Evolutionary conservation across 441 rosid species (phyloP), one percentile per base, ranked within the genome.

Genomic region (Biscutella laevigata): DNA sequence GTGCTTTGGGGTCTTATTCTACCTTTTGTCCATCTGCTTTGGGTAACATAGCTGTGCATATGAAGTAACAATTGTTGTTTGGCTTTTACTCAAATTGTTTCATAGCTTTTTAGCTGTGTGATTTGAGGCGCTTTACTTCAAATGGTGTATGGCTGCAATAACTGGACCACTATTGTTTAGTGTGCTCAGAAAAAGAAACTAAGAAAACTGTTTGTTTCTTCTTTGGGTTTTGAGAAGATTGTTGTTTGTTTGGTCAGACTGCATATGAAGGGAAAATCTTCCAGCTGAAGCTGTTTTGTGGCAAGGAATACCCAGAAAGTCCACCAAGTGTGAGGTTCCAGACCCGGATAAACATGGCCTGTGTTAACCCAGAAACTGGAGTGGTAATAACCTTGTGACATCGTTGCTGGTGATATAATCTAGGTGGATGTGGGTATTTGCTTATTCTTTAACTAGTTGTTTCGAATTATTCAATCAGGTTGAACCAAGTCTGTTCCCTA

Each of bases 231-330:
- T 42, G 40, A 9, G 8, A 49, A 14, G 38, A 55, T 30, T 64
- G 6, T 58, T 50, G 65, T 17, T 54, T 64, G 7, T 49, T 58
- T 54, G 28, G 34, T 27, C 76, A 91, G 98, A 81, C 91, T 54
- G 95, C 85, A 15, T 92, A 83, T 46, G 95, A 87, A 59, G 95
- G 98, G 41, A 75, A 92, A 41, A 91, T 91, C 70, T 91, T 84
- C 67, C 96, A 91, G 77, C 70, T 91, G 78, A 91, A 91, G 88
- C 83, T 87, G 37, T 85, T 91, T 69, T 91, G 96, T 4, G 96
- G 89, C 61, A 83, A 91, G 72, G 98, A 87, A 45, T 91, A 87
- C 56, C 98, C 98, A 0, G 95, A 91, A 67, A 83, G 78, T 74
- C 98, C 98, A 48, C 98, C 96, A 15, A 81, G 39, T 67, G 95